These are phyloP conservation scores for Sphaerulina musiva DNA, from an alignment of 2,329 filamentous ascomycete genomes.

Conservation along the genomic window DNA sequence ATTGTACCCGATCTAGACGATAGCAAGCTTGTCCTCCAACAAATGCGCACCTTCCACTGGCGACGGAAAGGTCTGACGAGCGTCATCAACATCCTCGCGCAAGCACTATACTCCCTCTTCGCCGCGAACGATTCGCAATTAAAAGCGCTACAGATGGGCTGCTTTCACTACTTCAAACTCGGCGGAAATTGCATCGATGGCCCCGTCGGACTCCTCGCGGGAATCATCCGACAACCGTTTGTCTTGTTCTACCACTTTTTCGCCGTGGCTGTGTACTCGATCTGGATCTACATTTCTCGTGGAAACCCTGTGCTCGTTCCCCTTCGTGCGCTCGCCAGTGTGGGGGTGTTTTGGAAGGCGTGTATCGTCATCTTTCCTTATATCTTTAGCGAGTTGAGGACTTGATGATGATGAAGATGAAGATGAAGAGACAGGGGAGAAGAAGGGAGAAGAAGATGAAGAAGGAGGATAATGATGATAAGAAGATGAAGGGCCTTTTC, in stretches of 20 bases:
- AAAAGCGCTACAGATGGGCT: constrained; percentile 74
- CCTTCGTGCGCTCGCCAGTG: constrained; percentile 35
- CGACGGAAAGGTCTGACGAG: constrained; percentile 70
- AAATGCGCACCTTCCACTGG: constrained; percentile 78
- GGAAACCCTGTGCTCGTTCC: constrained; percentile 39
- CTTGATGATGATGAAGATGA: constrained; percentile 8
- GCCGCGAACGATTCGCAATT: constrained; percentile 75
- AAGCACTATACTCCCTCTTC: constrained; percentile 86
- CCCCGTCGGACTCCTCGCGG: constrained; percentile 74
- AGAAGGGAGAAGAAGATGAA: neutral
- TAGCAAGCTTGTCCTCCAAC: constrained; percentile 56
- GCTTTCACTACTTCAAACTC: constrained; percentile 83
- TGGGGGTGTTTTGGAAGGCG: constrained; percentile 49
- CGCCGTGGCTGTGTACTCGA: constrained; percentile 77
- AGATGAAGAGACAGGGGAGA: neutral
- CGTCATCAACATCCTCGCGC: constrained; percentile 96
- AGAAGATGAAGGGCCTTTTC: no score
- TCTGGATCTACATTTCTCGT: constrained; percentile 60
- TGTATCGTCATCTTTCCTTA: constrained; percentile 49
- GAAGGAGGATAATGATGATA: no score
- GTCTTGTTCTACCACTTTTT: constrained; percentile 92
- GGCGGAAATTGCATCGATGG: constrained; percentile 67
- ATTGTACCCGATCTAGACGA: constrained; percentile 64
- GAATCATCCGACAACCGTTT: constrained; percentile 68
- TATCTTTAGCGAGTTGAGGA: constrained; percentile 36